Evolutionary conservation across 257 asterid genomes (phyloP), one percentile per base, ranked within the genome.

Genomic region (Datura wrightii): DNA sequence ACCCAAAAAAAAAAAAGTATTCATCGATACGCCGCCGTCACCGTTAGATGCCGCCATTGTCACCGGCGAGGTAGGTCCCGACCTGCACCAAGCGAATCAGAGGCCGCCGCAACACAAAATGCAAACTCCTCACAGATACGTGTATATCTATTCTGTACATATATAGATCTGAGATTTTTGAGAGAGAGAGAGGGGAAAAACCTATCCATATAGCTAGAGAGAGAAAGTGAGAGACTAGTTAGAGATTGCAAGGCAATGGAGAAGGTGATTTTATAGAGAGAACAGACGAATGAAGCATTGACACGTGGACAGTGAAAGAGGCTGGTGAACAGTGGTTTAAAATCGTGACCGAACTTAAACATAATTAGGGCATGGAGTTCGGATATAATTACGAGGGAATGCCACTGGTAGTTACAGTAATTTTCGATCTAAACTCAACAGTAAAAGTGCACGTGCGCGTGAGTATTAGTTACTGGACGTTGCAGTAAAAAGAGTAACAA

Each of bases 61-160:
- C 18, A 6, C 82, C 46, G 82, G 15, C 82, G 31, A 76, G 24
- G 46, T 2, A 76, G 82, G 82, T 76, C 82, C 82, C 82, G 82
- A 76, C 82, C 82, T 76, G 82, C 82, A 76, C 82, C 82, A 76
- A 76, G 82, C 82, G 82, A 76, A 76, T 76, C 44, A 76, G 82
- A 76, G 62, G 5, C 82, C 14, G 44, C 82, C 46, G 62, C 62
- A 31, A 76, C 11, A 15, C 14, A 39, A 15, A 71, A 76, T 31
- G 3, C 31, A 31, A 48, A 24, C 8, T 42, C 16, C 3, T 72
- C 54, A 63, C 1, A 10, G 1, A 34, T 36, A 66, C 48, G 74
- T 46, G n/a, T 19, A 44, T 5, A 44, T 5, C 58, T 46, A 5
- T 66, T 19, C 11, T 24, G 13, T 24, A 50, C 5, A 50, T 50